A percentile compares a stretch with the other conserved stretches of the same genome.
These are phyloP conservation scores for Eimeria acervulina DNA, from an alignment of 169 alveolate species.

Conservation along the genomic window DNA sequence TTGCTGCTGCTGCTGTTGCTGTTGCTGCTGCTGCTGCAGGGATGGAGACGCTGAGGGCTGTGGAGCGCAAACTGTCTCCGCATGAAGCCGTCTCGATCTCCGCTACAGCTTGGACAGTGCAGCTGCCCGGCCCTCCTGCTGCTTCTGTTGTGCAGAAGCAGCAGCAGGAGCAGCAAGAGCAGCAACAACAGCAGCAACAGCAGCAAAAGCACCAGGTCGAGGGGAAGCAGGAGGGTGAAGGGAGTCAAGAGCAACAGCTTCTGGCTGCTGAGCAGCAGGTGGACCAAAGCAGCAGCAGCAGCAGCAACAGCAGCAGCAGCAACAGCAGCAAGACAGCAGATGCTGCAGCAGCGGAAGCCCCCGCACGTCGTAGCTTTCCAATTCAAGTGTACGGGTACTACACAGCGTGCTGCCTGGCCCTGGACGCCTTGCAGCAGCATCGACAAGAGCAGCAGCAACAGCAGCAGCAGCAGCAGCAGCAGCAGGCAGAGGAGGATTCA, in stretches of 20 bases:
- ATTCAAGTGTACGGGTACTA: conserved; percentile 11
- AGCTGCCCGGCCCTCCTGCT: neutral
- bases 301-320: neutral
- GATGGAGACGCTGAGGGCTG: conserved; percentile 10
- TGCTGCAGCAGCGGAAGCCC: conserved; percentile 1
- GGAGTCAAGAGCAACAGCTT: conserved; percentile 5
- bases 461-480: conserved; percentile 49
- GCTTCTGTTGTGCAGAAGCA: neutral
- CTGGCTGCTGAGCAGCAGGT: conserved; percentile 43
- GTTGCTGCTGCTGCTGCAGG: conserved; percentile 32
- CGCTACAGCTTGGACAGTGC: conserved; percentile 26
- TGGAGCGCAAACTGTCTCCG: conserved; percentile 44
- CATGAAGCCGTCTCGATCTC: conserved; percentile 5
- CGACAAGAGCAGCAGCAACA: conserved; percentile 56
- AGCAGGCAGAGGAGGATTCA: neutral
- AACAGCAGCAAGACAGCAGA: conserved; percentile 21
- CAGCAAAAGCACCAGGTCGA: too few relatives aligned
- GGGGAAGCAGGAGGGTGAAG: too few relatives aligned
- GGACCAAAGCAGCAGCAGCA: neutral
- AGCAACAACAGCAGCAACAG: neutral
- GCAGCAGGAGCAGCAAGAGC: neutral
- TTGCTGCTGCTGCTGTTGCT: neutral
- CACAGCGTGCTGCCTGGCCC: conserved; percentile 57
- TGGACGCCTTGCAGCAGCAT: conserved; percentile 53
- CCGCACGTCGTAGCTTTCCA: neutral